Conservation (phyloP, 2,329 filamentous ascomycete species). For the Hymenoscyphus scutula region DNA sequence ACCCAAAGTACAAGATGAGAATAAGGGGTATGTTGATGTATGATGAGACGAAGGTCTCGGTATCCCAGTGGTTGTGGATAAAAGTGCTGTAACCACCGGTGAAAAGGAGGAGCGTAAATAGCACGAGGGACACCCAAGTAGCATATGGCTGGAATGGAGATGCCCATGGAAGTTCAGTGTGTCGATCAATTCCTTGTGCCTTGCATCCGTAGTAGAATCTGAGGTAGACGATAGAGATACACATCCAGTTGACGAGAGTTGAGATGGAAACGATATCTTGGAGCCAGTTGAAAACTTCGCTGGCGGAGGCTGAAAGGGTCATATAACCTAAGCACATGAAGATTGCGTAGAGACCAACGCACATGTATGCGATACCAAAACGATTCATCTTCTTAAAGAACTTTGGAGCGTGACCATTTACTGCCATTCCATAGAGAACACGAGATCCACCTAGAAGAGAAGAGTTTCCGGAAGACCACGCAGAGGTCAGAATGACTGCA, state of each 20-base stretch:
- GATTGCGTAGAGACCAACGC: conserved; percentile 51
- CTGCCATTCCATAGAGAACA: conserved; percentile 59
- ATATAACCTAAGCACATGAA: conserved; percentile 69
- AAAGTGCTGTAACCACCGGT: conserved; percentile 55
- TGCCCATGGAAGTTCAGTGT: conserved; percentile 51
- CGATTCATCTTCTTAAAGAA: conserved; percentile 55
- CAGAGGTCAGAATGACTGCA: conserved; percentile 70
- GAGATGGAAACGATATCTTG: conserved; percentile 62
- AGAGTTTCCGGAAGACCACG: conserved; percentile 68
- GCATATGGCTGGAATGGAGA: conserved; percentile 57
- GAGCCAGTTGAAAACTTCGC: conserved; percentile 65
- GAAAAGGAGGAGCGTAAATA: conserved; percentile 52
- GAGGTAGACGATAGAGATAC: conserved; percentile 58
- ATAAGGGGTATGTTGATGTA: conserved; percentile 66
- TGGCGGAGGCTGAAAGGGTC: conserved; percentile 56
- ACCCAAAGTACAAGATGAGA: conserved; percentile 46
- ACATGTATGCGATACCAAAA: conserved; percentile 54
- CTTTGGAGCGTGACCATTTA: conserved; percentile 52
- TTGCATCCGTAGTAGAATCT: conserved; percentile 54
- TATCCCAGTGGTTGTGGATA: conserved; percentile 52
- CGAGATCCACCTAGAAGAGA: conserved; percentile 56
- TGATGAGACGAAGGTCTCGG: conserved; percentile 56
- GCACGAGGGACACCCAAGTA: conserved; percentile 50
- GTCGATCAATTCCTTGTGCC: conserved; percentile 51
- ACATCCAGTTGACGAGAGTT: conserved; percentile 62